Base-by-base conservation (phyloP, 2,329 filamentous ascomycete species). In the Aureobasidium leucospermi region DNA sequence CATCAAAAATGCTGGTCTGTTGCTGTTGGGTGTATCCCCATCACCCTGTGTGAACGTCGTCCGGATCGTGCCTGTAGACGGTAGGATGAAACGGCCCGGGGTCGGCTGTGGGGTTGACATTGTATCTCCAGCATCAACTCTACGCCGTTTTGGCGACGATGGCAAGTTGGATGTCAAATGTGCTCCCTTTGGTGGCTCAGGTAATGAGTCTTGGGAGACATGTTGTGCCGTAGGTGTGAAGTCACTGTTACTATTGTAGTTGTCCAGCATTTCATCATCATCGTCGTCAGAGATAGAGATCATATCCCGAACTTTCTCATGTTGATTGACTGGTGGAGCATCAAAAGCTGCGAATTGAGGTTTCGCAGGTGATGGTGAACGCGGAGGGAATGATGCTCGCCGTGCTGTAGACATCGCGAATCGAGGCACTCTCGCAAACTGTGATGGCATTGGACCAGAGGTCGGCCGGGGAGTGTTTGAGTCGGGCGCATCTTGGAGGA, bases 1-100 rank as follows among this genome's bases (percentile, higher is more conserved):
- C 60, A 71, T 68, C 46, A 76, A 64, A 67, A 77, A 77, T 15
- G 70, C 64, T 9, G 75, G 74, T 46, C 74, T 71, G 23, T 59
- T 47, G n/a, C 74, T 71, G 13, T 48, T 19, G 13, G n/a, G 7
- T 11, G 19, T 28, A 8, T n/a, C 32, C 11, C 45, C 34, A 9
- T 41, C 42, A 45, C 34, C 49, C 15, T 23, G 34, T 11, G 42
- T 41, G 16, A 45, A 23, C 31, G 19, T 38, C 36, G n/a, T 47
- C 16, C 31, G 51, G 42, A 7, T 60, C 11, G 46, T 58, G 15
- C 42, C 23, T 52, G 46, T 31, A 23, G 58, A 47, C 8, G 59
- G 46, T 3, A 56, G 38, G 3, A 56, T 23, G 60, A 63, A 60
- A 52, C 58, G 61, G 19, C 46, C 47, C 10, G 55, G 13, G 31